Percentiles rank a stretch among this genome's conserved stretches.
Conservation (phyloP, 2,329 filamentous ascomycete species). For the Calonectria montana region DNA sequence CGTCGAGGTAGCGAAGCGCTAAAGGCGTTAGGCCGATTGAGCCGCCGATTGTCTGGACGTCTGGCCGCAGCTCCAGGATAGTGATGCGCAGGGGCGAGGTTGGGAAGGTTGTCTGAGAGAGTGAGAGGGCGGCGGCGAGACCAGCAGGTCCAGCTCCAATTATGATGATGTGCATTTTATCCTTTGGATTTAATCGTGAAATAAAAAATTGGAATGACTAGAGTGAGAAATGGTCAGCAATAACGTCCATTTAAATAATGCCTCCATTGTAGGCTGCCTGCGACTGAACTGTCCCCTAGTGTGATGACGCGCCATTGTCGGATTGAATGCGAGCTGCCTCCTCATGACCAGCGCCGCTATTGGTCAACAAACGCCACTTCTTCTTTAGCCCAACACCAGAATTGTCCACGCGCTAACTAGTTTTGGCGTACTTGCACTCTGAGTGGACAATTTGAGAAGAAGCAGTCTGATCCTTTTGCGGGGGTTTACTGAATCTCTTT, state of each 20-base stretch:
- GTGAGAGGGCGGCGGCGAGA: constrained; percentile 59
- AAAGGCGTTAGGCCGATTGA: constrained; percentile 60
- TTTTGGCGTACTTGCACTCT: too few relatives aligned
- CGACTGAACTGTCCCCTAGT: not conserved
- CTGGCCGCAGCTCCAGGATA: constrained; percentile 60
- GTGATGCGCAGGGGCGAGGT: constrained; percentile 46
- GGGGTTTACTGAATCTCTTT: too few relatives aligned
- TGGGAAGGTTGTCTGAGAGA: constrained; percentile 54
- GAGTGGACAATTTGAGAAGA: too few relatives aligned
- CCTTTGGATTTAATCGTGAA: not conserved
- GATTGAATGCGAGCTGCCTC: not conserved
- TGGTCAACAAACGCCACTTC: not conserved
- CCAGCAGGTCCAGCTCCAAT: constrained; percentile 64
- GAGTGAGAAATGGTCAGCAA: not conserved
- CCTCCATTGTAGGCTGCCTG: too few relatives aligned
- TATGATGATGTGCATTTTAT: constrained; percentile 48
- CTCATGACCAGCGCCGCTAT: not conserved
- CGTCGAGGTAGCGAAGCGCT: constrained; percentile 56
- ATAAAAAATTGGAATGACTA: not conserved
- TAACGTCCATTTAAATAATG: not conserved
- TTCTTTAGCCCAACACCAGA: not conserved
- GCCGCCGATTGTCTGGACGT: constrained; percentile 57
- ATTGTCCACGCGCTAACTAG: too few relatives aligned
- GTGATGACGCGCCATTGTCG: not conserved
- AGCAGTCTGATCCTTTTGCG: too few relatives aligned